Evolutionary conservation across 164 flowering plant genomes (phyloP).

Genomic region (Stephania japonica): DNA sequence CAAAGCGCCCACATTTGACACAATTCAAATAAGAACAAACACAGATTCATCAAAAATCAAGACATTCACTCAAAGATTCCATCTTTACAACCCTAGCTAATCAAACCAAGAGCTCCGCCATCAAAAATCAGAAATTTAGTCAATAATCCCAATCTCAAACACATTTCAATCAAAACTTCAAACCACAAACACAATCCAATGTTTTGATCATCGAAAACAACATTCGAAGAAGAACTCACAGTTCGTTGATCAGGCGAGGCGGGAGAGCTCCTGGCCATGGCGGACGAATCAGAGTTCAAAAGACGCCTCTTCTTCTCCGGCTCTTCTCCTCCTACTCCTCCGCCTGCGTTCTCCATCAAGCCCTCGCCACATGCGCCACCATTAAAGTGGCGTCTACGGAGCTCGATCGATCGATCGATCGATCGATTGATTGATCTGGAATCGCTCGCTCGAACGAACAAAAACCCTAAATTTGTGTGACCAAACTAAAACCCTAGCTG

Average conservation of each 20-base stretch:
- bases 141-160: neutral
- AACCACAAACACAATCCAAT: neutral
- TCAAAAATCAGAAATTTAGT: no score
- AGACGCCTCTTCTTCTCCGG: slow-evolving; percentile 29
- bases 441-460: neutral
- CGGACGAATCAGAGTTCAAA: slow-evolving; percentile 17
- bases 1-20: neutral
- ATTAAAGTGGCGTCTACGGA: slow-evolving; percentile 10
- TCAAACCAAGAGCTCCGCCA: no score
- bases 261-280: slow-evolving; percentile 24
- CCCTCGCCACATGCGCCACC: slow-evolving; percentile 17
- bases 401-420: neutral
- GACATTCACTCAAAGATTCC: no score
- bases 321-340: slow-evolving; percentile 21
- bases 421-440: neutral
- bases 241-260: slow-evolving; percentile 18
- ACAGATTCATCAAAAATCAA: no score
- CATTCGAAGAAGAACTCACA: slow-evolving; percentile 12
- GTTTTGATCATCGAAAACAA: neutral
- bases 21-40: no score
- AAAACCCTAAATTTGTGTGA: neutral
- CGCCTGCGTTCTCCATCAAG: slow-evolving; percentile 21
- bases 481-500: neutral
- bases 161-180: neutral
- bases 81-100: no score